These are phyloP conservation scores for Pyrrhoderma noxium DNA, from an alignment of 1,284 basidiomycete genomes.

Conservation along the genomic window DNA sequence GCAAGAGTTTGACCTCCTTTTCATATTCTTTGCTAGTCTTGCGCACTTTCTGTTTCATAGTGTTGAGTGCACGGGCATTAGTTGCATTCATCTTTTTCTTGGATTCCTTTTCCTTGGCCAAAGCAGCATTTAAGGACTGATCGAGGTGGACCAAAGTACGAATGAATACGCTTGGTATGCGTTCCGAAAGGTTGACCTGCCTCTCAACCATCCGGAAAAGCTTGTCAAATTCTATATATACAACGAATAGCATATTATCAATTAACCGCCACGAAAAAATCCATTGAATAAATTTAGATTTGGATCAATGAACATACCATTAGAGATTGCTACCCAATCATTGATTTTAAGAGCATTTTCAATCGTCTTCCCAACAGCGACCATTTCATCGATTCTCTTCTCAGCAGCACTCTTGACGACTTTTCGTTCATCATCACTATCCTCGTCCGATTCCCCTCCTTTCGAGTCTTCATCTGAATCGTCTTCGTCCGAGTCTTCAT, in stretches of 20 bases:
- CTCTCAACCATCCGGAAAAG: slow-evolving; percentile 85
- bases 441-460: slow-evolving; percentile 55
- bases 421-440: slow-evolving; percentile 61
- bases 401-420: slow-evolving; percentile 83
- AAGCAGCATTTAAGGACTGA: slow-evolving; percentile 62
- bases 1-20: slow-evolving; percentile 71
- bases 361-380: slow-evolving; percentile 81
- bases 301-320: slow-evolving; percentile 49
- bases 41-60: slow-evolving; percentile 96
- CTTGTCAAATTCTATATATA: slow-evolving; percentile 90
- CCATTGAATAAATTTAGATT: not conserved
- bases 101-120: slow-evolving; percentile 80
- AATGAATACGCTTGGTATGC: slow-evolving; percentile 85
- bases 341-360: slow-evolving; percentile 95
- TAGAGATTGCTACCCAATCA: slow-evolving; percentile 92
- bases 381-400: slow-evolving; percentile 85
- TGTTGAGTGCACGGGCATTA: slow-evolving; percentile 91
- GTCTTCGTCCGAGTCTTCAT: slow-evolving; percentile 32
- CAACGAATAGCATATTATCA: not conserved
- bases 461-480: slow-evolving; percentile 29
- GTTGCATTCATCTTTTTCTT: slow-evolving; percentile 97
- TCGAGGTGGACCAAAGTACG: slow-evolving; percentile 76
- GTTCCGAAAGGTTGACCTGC: slow-evolving; percentile 82
- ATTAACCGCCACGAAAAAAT: slow-evolving; percentile 10
- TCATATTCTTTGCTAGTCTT: slow-evolving; percentile 91